phyloP scores from a whole-genome alignment of 1,284 basidiomycete genomes.

The Fomitopsis pinicola region DNA sequence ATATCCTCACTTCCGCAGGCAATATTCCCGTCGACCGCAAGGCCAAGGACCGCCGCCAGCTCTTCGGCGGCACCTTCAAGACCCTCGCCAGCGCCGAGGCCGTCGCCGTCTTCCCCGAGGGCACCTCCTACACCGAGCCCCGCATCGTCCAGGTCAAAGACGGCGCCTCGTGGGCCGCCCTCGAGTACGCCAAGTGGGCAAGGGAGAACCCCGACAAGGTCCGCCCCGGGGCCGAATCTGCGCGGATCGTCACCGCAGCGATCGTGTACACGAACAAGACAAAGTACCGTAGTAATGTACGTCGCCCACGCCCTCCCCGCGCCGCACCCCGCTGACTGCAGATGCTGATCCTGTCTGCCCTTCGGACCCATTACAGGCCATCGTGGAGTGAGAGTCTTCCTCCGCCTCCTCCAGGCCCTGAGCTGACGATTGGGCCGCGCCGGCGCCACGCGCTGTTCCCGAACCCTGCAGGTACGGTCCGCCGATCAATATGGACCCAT shows the following conservation, averaged over 20 bases:
- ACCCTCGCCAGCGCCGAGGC: constrained; percentile 74
- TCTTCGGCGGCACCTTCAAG: constrained; percentile 91
- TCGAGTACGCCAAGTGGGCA: constrained; percentile 87
- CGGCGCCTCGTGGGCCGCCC: constrained; percentile 91
- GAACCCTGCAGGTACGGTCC: constrained; percentile 64
- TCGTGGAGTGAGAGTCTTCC: constrained; percentile 56
- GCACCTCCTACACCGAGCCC: constrained; percentile 87
- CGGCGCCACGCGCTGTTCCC: neutral
- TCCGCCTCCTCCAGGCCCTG: neutral
- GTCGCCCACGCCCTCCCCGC: constrained; percentile 22
- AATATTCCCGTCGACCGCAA: constrained; percentile 96
- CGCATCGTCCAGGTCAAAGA: constrained; percentile 93
- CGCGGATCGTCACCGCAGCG: constrained; percentile 75
- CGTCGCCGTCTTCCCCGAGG: constrained; percentile 94
- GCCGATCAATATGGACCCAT: constrained; percentile 75
- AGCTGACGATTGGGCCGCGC: neutral
- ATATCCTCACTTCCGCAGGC: constrained; percentile 82
- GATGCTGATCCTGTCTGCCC: constrained; percentile 4
- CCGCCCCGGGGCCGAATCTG: constrained; percentile 31
- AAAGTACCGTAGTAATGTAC: constrained; percentile 82
- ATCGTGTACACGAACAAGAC: constrained; percentile 95
- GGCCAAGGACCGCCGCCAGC: constrained; percentile 56
- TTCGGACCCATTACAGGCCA: constrained; percentile 42
- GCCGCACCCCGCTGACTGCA: neutral
- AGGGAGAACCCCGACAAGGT: constrained; percentile 47